These are phyloP conservation scores for Yarrowia divulgata DNA, from an alignment of 805 yeast species.

Conservation along the genomic window DNA sequence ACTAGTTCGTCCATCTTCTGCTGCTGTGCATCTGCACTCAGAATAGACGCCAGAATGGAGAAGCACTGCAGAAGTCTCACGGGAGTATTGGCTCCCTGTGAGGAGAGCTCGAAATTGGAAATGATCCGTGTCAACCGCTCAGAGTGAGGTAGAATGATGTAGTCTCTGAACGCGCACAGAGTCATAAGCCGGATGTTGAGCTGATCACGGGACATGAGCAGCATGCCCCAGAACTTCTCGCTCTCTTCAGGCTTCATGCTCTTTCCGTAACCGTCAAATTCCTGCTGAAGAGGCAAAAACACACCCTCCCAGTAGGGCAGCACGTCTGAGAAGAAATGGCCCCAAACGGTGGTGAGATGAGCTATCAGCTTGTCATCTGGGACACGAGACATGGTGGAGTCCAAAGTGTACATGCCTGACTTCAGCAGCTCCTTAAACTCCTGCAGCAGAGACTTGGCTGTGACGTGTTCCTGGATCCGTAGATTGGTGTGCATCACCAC, in stretches of 20 bases:
- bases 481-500: slow-evolving; percentile 54
- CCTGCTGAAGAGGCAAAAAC: slow-evolving; percentile 65
- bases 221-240: slow-evolving; percentile 50
- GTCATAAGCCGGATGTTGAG: slow-evolving; percentile 47
- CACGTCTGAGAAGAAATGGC: slow-evolving; percentile 60
- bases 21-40: slow-evolving; percentile 64
- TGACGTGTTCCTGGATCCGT: slow-evolving; percentile 52
- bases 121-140: slow-evolving; percentile 45
- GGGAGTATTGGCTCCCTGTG: slow-evolving; percentile 44
- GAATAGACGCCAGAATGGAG: slow-evolving; percentile 61
- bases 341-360: slow-evolving; percentile 59
- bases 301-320: slow-evolving; percentile 67
- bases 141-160: slow-evolving; percentile 49
- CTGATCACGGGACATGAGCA: slow-evolving; percentile 43
- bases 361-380: slow-evolving; percentile 48
- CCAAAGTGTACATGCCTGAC: slow-evolving; percentile 52
- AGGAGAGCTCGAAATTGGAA: slow-evolving; percentile 41
- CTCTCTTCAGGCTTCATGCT: slow-evolving; percentile 52
- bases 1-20: slow-evolving; percentile 63
- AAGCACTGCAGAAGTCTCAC: slow-evolving; percentile 65
- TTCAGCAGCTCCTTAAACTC: slow-evolving; percentile 58
- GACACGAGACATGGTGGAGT: slow-evolving; percentile 43
- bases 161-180: slow-evolving; percentile 51
- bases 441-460: slow-evolving; percentile 52
- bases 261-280: slow-evolving; percentile 56